These are phyloP conservation scores for Aschersonia sp. DNA, from an alignment of 2,329 filamentous ascomycete species.

Conservation along the genomic window DNA sequence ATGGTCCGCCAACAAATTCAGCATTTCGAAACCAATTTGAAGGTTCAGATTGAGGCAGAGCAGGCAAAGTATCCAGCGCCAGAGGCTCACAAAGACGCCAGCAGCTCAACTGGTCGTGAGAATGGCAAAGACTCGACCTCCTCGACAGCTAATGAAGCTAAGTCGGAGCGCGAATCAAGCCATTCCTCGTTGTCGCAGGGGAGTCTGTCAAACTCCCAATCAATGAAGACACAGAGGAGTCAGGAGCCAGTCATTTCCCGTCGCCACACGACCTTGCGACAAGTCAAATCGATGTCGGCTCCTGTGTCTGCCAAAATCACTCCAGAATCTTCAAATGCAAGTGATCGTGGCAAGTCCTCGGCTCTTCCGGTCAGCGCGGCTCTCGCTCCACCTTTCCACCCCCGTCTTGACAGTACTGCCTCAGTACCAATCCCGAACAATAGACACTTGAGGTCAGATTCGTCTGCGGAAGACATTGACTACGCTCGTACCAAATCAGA, in stretches of 20 bases:
- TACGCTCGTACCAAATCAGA: not conserved
- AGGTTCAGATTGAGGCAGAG: conserved; percentile 31
- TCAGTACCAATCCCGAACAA: conserved; percentile 5
- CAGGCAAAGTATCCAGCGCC: conserved; percentile 23
- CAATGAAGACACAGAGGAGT: conserved; percentile 3
- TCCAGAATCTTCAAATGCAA: conserved; percentile 6
- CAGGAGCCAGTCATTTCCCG: conserved; percentile 7
- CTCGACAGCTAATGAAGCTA: conserved; percentile 6
- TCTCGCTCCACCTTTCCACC: conserved; percentile 33
- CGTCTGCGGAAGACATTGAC: conserved; percentile 1
- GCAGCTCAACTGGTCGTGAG: conserved; percentile 6
- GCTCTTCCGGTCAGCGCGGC: conserved; percentile 30
- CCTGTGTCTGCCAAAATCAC: conserved; percentile 8
- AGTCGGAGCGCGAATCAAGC: conserved; percentile 4
- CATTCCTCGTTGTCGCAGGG: conserved; percentile 6
- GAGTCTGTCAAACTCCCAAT: conserved; percentile 4
- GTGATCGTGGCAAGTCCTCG: conserved; percentile 18
- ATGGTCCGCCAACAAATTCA: conserved; percentile 29
- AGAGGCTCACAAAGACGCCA: conserved; percentile 11
- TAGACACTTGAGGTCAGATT: conserved; percentile 1
- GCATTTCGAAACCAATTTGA: conserved; percentile 32
- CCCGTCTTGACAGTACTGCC: conserved; percentile 14
- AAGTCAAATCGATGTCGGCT: conserved; percentile 12
- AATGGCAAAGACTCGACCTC: conserved; percentile 4
- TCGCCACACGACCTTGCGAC: conserved; percentile 11